Conservation (phyloP, 2,329 filamentous ascomycete genomes). For the Fusarium tricinctum region DNA sequence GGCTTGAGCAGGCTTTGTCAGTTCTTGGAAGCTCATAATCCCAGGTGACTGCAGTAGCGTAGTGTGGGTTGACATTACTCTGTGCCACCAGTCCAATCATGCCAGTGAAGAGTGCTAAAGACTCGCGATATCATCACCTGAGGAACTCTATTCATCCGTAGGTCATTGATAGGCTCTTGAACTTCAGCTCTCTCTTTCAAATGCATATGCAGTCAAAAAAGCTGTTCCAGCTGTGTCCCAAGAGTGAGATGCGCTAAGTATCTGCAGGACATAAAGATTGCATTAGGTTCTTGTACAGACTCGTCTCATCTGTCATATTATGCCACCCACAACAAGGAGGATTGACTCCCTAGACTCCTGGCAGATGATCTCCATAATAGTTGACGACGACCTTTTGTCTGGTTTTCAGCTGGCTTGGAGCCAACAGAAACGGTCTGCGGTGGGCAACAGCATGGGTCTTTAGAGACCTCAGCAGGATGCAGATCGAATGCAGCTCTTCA, state of each 20-base stretch:
- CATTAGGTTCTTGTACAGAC: conserved; percentile 32
- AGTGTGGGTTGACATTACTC: background rate
- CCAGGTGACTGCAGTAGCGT: conserved; percentile 8
- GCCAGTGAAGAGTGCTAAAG: background rate
- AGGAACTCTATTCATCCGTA: conserved; percentile 24
- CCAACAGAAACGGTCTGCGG: conserved; percentile 2
- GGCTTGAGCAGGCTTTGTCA: conserved; percentile 1
- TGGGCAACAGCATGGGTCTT: conserved; percentile 14
- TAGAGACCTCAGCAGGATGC: background rate
- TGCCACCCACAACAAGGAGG: conserved; percentile 14
- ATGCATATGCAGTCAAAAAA: conserved; percentile 2
- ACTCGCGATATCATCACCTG: conserved; percentile 1
- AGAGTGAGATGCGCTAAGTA: conserved; percentile 13
- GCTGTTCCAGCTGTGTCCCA: conserved; percentile 4
- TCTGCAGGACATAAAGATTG: conserved; percentile 46
- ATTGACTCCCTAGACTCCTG: background rate
- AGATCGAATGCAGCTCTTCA: conserved; percentile 21
- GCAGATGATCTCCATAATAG: conserved; percentile 16
- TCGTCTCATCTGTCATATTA: conserved; percentile 18
- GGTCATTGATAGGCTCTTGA: conserved; percentile 6
- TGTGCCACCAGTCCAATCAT: background rate
- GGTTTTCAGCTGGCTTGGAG: conserved; percentile 14
- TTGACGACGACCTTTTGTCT: conserved; percentile 2
- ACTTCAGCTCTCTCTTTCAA: conserved; percentile 1
- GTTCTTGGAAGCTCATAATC: background rate